Evolutionary conservation across 495 filamentous ascomycete genomes (phyloP).

Genomic region (Podospora comata): DNA sequence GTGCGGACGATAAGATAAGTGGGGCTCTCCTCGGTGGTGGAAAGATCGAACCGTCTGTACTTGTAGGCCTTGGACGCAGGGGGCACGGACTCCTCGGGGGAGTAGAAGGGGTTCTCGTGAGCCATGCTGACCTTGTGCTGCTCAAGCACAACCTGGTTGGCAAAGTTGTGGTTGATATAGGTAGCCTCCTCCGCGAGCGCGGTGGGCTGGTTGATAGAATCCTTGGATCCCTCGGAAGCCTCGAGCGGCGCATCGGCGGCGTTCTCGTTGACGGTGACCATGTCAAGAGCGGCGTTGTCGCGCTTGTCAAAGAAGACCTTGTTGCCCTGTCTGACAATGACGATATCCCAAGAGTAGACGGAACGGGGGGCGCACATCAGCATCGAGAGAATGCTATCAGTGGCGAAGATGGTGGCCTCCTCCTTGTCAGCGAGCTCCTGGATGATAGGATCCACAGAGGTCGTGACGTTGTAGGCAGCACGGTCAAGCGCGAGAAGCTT

Average conservation of each 20-base stretch:
- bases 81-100: slow-evolving; percentile 85
- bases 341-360: slow-evolving; percentile 96
- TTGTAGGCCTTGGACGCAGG: slow-evolving; percentile 95
- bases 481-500: slow-evolving; percentile 85
- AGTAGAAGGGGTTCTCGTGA: slow-evolving; percentile 95
- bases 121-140: slow-evolving; percentile 73
- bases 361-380: slow-evolving; percentile 96
- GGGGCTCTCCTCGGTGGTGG: slow-evolving; percentile 86
- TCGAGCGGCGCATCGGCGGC: slow-evolving; percentile 94
- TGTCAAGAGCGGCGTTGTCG: slow-evolving; percentile 86
- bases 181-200: slow-evolving; percentile 95
- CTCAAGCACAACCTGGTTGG: slow-evolving; percentile 86
- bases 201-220: slow-evolving; percentile 84
- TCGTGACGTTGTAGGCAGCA: slow-evolving; percentile 96
- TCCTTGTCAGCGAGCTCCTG: slow-evolving; percentile 96
- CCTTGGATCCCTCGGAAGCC: slow-evolving; percentile 86
- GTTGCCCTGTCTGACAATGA: slow-evolving; percentile 84
- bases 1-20: slow-evolving; percentile 89
- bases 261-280: slow-evolving; percentile 98
- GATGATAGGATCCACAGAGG: slow-evolving; percentile 90
- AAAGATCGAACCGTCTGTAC: slow-evolving; percentile 94
- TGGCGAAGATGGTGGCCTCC: slow-evolving; percentile 95
- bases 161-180: slow-evolving; percentile 99
- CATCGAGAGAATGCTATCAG: slow-evolving; percentile 95
- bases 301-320: slow-evolving; percentile 99